Percentiles rank a stretch among this genome's conserved stretches.
Conservation (phyloP, 805 yeast genomes). For the Lipomyces lipofer region DNA sequence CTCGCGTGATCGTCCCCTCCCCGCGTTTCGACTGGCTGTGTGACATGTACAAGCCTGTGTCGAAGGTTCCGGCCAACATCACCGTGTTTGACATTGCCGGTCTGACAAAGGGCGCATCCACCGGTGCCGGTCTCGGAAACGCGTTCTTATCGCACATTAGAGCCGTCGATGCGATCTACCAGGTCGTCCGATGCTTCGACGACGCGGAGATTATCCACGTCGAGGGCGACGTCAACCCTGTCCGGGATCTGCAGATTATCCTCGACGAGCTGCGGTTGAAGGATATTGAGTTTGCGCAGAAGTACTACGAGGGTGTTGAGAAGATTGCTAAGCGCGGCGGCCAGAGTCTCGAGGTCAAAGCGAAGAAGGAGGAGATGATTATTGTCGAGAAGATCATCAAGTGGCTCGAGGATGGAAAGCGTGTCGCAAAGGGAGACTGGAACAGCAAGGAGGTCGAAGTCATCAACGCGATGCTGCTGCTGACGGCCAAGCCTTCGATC, state of each 20-base stretch:
- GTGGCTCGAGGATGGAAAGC: conserved; percentile 77
- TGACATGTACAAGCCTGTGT: conserved; percentile 72
- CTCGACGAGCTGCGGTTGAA: conserved; percentile 89
- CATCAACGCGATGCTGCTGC: conserved; percentile 79
- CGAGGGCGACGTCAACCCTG: conserved; percentile 95
- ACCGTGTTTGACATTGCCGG: conserved; percentile 98
- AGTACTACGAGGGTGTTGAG: conserved; percentile 74
- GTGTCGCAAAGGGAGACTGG: conserved; percentile 88
- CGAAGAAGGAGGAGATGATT: conserved; percentile 79
- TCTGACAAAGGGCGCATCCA: conserved; percentile 69
- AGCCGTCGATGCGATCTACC: conserved; percentile 97
- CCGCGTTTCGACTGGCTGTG: conserved; percentile 77
- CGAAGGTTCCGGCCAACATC: conserved; percentile 78
- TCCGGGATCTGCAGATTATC: conserved; percentile 90
- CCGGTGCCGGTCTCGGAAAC: conserved; percentile 97
- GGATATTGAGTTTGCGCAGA: conserved; percentile 92
- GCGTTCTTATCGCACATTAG: conserved; percentile 95
- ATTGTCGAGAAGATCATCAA: conserved; percentile 73
- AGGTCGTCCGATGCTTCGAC: conserved; percentile 95
- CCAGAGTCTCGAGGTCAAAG: conserved; percentile 84
- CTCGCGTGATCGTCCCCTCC: conserved; percentile 91
- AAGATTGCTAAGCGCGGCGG: conserved; percentile 85
- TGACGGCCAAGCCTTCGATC: conserved; percentile 95
- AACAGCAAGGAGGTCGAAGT: conserved; percentile 85
- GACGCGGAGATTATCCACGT: conserved; percentile 98